A percentile compares a stretch with the other conserved stretches of the same genome.
phyloP scores from a whole-genome alignment of 2,329 filamentous ascomycete genomes.

The Clonostachys chloroleuca region DNA sequence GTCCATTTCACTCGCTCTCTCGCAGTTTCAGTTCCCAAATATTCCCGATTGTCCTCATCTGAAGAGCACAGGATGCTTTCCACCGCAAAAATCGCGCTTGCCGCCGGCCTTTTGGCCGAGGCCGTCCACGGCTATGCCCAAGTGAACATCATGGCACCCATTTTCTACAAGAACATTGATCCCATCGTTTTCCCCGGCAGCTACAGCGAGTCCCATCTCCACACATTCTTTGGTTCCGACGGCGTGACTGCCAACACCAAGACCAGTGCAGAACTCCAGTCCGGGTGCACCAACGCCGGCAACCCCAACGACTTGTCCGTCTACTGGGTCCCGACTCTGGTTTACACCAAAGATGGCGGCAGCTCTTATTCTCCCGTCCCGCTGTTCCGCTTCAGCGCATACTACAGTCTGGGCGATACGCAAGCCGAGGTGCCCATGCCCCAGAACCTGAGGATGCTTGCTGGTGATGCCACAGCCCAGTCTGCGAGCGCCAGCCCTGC shows the following conservation, averaged over 20 bases:
- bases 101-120: too few relatives aligned
- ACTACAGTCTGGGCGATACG: slow-evolving; percentile 32
- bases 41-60: too few relatives aligned
- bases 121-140: too few relatives aligned
- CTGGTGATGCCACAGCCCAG: slow-evolving; percentile 29
- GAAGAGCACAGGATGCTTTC: too few relatives aligned
- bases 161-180: slow-evolving; percentile 20
- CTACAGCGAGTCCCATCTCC: slow-evolving; percentile 17
- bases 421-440: slow-evolving; percentile 36
- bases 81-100: too few relatives aligned
- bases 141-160: slow-evolving; percentile 9
- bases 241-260: slow-evolving; percentile 20
- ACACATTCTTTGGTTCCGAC: slow-evolving; percentile 22
- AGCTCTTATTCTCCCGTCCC: slow-evolving; percentile 21
- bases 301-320: slow-evolving; percentile 41
- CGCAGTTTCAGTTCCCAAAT: too few relatives aligned
- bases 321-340: slow-evolving; percentile 39
- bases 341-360: slow-evolving; percentile 23
- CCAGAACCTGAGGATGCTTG: slow-evolving; percentile 33
- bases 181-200: slow-evolving; percentile 16
- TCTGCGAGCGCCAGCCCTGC: slow-evolving; percentile 8
- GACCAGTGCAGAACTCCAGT: slow-evolving; percentile 23
- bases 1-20: too few relatives aligned
- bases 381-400: slow-evolving; percentile 34
- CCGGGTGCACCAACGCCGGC: slow-evolving; percentile 35